Evolutionary conservation across 78 protist genomes (phyloP).

Genomic region (Emiliania huxleyi): DNA sequence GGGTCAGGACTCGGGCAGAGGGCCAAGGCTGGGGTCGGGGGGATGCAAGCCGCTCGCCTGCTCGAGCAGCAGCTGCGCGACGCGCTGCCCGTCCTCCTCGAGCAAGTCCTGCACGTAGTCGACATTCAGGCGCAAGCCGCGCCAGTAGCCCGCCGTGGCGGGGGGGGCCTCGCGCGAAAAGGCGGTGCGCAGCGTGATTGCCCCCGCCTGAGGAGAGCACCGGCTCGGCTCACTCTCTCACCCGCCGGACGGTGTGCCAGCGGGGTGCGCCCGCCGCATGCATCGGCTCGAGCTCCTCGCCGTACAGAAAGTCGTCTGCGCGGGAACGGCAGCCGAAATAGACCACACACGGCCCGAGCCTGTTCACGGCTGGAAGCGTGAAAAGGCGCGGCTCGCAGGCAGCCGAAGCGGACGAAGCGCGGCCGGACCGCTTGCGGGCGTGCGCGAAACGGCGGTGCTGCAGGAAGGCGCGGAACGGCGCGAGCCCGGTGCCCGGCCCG

Average conservation of each 20-base stretch:
- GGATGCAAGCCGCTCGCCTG: no score
- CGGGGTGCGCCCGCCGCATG: neutral
- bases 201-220: no score
- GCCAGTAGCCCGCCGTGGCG: neutral
- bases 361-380: neutral
- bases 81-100: neutral
- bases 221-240: no score
- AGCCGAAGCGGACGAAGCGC: no score
- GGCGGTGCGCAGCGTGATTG: neutral
- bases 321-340: conserved; percentile 11
- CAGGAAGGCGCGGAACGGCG: conserved; percentile 6
- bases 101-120: neutral
- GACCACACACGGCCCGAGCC: neutral
- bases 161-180: neutral
- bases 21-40: neutral
- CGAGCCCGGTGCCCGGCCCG: conserved; percentile 32
- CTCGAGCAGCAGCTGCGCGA: neutral
- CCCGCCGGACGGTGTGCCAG: no score
- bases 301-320: neutral
- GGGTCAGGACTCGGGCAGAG: neutral
- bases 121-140: neutral
- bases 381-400: no score
- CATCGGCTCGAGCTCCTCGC: neutral
- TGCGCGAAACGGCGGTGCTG: neutral
- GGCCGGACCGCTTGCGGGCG: neutral